A percentile compares a stretch with the other conserved stretches of the same genome.
These are phyloP conservation scores for Phyllosticta citrichinensis DNA, from an alignment of 2,329 filamentous ascomycete genomes.

Conservation along the genomic window DNA sequence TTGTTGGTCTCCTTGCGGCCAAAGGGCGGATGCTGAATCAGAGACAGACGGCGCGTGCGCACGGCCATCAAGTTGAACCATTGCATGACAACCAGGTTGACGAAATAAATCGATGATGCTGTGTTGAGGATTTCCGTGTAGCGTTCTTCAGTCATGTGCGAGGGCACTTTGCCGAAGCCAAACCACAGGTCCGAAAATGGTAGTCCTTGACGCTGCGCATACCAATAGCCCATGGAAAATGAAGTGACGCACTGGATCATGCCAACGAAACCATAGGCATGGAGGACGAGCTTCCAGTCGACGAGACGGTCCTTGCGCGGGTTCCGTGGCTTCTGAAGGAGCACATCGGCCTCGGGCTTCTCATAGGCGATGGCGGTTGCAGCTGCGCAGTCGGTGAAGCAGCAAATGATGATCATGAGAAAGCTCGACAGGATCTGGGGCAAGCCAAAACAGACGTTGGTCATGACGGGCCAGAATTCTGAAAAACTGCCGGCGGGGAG, in stretches of 20 bases:
- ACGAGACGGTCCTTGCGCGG: conserved; percentile 62
- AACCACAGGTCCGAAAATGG: conserved; percentile 61
- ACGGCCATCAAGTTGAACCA: conserved; percentile 66
- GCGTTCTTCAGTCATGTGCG: conserved; percentile 41
- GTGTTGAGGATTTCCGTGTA: conserved; percentile 49
- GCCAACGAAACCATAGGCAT: conserved; percentile 63
- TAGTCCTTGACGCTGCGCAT: conserved; percentile 43
- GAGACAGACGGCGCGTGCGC: conserved; percentile 47
- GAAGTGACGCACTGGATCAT: conserved; percentile 35
- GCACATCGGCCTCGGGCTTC: conserved; percentile 63
- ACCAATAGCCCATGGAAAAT: conserved; percentile 39
- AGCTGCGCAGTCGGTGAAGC: conserved; percentile 67
- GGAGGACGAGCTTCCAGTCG: conserved; percentile 60
- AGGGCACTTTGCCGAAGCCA: conserved; percentile 46
- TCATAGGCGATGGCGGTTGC: conserved; percentile 69
- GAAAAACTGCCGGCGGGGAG: conserved; percentile 64
- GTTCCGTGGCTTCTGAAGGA: conserved; percentile 58
- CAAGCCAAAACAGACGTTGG: conserved; percentile 60
- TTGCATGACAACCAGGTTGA: conserved; percentile 74
- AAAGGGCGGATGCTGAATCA: conserved; percentile 62
- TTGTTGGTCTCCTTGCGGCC: conserved; percentile 59
- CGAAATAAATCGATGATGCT: conserved; percentile 67
- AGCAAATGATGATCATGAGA: conserved; percentile 52
- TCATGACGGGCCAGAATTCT: conserved; percentile 66
- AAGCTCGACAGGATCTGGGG: conserved; percentile 65